These are phyloP conservation scores for Penicillium cinerascens DNA, from an alignment of 495 filamentous ascomycete genomes.

Conservation along the genomic window DNA sequence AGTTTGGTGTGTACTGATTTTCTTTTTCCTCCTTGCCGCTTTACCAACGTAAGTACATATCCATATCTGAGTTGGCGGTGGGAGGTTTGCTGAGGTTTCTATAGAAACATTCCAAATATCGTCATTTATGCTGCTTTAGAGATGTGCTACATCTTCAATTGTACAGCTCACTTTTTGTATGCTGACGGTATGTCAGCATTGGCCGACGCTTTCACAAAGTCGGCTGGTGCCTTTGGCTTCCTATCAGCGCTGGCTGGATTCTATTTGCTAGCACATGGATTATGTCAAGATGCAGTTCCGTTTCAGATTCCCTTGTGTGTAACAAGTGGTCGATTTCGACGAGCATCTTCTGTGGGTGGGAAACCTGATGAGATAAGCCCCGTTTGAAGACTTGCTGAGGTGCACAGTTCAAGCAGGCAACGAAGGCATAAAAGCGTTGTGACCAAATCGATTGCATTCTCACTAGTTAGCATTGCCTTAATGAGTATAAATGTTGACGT, in stretches of 20 bases:
- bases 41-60: constrained; percentile 11
- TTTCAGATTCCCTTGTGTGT: neutral
- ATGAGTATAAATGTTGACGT: too few species aligned
- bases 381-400: too few species aligned
- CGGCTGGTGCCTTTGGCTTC: neutral
- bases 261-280: neutral
- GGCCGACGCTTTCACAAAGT: neutral
- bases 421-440: too few species aligned
- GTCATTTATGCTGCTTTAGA: constrained; percentile 13
- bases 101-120: constrained; percentile 14
- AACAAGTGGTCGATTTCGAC: too few species aligned
- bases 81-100: neutral
- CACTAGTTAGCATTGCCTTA: too few species aligned
- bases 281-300: neutral
- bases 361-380: too few species aligned
- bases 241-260: neutral
- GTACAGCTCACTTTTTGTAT: neutral
- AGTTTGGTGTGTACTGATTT: constrained; percentile 19
- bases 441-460: too few species aligned
- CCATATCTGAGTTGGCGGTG: neutral
- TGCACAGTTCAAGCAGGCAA: too few species aligned
- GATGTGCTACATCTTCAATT: constrained; percentile 15
- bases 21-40: constrained; percentile 18
- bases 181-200: neutral
- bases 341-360: too few species aligned